Conservation (phyloP, 257 asterid genomes). For the Henckelia pumila region DNA sequence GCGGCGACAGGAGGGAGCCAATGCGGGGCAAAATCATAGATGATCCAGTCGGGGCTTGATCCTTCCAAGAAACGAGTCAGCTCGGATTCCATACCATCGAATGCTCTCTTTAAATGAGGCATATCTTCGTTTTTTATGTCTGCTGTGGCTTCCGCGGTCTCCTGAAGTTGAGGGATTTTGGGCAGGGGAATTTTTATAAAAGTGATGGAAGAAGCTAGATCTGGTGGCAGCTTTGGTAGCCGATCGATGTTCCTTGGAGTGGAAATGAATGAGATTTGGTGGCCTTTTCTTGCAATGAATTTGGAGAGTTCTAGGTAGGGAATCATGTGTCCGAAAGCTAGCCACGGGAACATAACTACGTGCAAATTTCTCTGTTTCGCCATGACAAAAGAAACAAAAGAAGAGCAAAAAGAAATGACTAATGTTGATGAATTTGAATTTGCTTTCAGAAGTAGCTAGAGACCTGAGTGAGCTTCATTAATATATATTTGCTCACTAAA, state of each 20-base stretch:
- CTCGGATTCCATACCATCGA: slow-evolving; percentile 11
- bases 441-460: neutral
- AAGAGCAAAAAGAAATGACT: neutral
- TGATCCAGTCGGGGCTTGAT: slow-evolving; percentile 29
- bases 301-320: slow-evolving; percentile 54
- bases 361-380: slow-evolving; percentile 23
- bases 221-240: slow-evolving; percentile 24
- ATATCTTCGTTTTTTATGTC: neutral
- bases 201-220: slow-evolving; percentile 23
- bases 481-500: too few relatives aligned
- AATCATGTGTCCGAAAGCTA: slow-evolving; percentile 61
- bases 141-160: neutral
- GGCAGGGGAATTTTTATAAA: slow-evolving; percentile 7
- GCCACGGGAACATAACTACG: slow-evolving; percentile 61
- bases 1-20: slow-evolving; percentile 37
- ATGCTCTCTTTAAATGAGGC: neutral
- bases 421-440: too few relatives aligned
- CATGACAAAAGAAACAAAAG: neutral
- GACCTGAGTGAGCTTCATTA: neutral
- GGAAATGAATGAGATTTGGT: slow-evolving; percentile 19
- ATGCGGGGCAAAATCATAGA: slow-evolving; percentile 28
- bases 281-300: slow-evolving; percentile 24
- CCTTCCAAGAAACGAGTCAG: slow-evolving; percentile 23
- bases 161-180: neutral
- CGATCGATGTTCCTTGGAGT: slow-evolving; percentile 27